Evolutionary conservation across 495 filamentous ascomycete species (phyloP).

Genomic region (Mytilinidion resinicola): DNA sequence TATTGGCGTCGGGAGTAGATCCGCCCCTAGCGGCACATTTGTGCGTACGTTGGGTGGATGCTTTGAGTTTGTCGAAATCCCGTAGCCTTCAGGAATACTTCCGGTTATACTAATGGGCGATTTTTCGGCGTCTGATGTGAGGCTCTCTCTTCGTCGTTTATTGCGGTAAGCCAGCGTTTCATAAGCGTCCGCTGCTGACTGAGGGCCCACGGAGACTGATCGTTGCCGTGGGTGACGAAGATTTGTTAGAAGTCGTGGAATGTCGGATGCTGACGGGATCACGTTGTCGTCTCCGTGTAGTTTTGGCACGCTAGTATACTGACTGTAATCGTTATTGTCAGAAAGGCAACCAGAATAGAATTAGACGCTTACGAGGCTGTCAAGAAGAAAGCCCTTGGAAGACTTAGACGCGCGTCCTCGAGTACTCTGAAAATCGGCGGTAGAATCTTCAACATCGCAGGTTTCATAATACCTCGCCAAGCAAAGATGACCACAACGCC

Average conservation of each 20-base stretch:
- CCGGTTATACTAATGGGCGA: not conserved
- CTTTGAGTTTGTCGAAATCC: not conserved
- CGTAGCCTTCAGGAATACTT: not conserved
- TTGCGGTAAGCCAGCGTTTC: slow-evolving; percentile 92
- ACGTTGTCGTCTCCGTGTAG: slow-evolving; percentile 77
- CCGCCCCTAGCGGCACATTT: slow-evolving; percentile 4
- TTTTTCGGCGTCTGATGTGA: slow-evolving; percentile 31
- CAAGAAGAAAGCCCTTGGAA: slow-evolving; percentile 84
- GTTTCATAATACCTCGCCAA: slow-evolving; percentile 86
- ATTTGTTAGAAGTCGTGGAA: slow-evolving; percentile 69
- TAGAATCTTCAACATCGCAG: slow-evolving; percentile 64
- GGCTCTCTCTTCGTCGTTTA: slow-evolving; percentile 69
- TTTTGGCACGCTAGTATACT: slow-evolving; percentile 80
- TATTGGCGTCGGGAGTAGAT: slow-evolving; percentile 30
- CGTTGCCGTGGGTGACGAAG: slow-evolving; percentile 74
- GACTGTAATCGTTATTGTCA: slow-evolving; percentile 37
- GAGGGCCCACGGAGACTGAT: slow-evolving; percentile 86
- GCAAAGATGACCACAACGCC: slow-evolving; percentile 78
- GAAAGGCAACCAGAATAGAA: not conserved
- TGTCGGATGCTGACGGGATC: slow-evolving; percentile 74
- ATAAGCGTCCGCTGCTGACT: slow-evolving; percentile 92
- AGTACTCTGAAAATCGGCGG: slow-evolving; percentile 84
- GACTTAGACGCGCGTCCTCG: slow-evolving; percentile 65
- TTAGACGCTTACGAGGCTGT: slow-evolving; percentile 63
- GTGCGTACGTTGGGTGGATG: slow-evolving; percentile 1